phyloP scores from a whole-genome alignment of 768 basidiomycete species.

The Mrakia blollopis region DNA sequence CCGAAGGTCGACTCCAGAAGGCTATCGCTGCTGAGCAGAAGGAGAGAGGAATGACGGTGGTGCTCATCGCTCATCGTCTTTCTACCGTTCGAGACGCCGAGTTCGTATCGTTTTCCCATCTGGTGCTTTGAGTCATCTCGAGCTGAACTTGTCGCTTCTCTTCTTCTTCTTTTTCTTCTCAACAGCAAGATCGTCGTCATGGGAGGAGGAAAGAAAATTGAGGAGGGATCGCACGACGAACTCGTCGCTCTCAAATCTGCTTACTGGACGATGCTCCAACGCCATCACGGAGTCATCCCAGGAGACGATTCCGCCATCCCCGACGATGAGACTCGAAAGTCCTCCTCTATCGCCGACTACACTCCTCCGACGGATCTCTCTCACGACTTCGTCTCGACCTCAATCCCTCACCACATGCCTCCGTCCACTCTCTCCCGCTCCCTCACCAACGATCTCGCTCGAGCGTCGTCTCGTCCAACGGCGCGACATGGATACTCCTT shows the following conservation, averaged over 20 bases:
- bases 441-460: too few relatives aligned
- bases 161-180: background rate
- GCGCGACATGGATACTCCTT: background rate
- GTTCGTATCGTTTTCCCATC: too few relatives aligned
- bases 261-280: conserved; percentile 23
- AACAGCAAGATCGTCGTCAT: conserved; percentile 39
- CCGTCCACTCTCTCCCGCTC: background rate
- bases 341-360: background rate
- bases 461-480: too few relatives aligned
- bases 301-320: background rate
- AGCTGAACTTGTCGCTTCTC: background rate
- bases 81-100: conserved; percentile 21
- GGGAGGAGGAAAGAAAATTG: conserved; percentile 34
- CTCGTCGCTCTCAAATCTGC: conserved; percentile 33
- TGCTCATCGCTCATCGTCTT: conserved; percentile 33
- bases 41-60: conserved; percentile 31
- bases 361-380: background rate
- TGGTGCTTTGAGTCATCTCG: background rate
- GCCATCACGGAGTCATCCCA: conserved; percentile 21
- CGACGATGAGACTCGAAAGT: background rate
- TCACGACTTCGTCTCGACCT: background rate
- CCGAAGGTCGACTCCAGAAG: conserved; percentile 30
- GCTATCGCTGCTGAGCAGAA: conserved; percentile 31
- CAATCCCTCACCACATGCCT: background rate
- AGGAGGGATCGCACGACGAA: conserved; percentile 40